Evolutionary conservation across 345 rosid species (phyloP).

Genomic region (Cardiospermum halicacabum): DNA sequence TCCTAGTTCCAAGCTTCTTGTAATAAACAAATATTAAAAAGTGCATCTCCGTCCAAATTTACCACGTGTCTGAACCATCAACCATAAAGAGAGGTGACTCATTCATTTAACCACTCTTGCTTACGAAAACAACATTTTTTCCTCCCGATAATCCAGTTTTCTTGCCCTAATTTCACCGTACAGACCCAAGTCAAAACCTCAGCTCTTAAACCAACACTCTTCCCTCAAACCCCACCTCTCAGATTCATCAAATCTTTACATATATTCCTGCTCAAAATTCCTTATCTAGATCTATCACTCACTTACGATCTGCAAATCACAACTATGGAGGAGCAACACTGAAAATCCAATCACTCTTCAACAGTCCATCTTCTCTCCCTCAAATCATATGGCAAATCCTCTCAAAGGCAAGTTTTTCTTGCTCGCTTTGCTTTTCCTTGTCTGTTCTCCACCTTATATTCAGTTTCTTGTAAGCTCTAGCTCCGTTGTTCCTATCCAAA

Average conservation of each 20-base stretch:
- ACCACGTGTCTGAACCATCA: background rate
- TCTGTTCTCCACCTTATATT: constrained; percentile 19
- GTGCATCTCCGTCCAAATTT: background rate
- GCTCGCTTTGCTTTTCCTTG: constrained; percentile 39
- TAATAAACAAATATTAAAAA: too few species aligned
- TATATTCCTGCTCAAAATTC: constrained; percentile 30
- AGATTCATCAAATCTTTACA: constrained; percentile 30
- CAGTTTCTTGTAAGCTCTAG: constrained; percentile 21
- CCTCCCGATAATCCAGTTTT: background rate
- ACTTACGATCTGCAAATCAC: constrained; percentile 16
- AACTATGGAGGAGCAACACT: constrained; percentile 29
- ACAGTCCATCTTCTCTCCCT: background rate
- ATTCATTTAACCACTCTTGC: background rate
- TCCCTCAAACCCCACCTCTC: background rate
- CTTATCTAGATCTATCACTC: constrained; percentile 32
- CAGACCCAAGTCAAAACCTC: constrained; percentile 16
- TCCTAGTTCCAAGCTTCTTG: background rate
- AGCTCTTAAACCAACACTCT: background rate
- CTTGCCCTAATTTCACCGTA: constrained; percentile 12
- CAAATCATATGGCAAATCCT: constrained; percentile 39
- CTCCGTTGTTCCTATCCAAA: constrained; percentile 30
- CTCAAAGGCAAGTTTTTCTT: constrained; percentile 55
- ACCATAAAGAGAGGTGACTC: too few species aligned
- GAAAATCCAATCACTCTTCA: constrained; percentile 13
- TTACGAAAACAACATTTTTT: background rate